These are phyloP conservation scores for Candida pseudoviswanathii DNA, from an alignment of 1,139 yeast genomes.

Conservation along the genomic window DNA sequence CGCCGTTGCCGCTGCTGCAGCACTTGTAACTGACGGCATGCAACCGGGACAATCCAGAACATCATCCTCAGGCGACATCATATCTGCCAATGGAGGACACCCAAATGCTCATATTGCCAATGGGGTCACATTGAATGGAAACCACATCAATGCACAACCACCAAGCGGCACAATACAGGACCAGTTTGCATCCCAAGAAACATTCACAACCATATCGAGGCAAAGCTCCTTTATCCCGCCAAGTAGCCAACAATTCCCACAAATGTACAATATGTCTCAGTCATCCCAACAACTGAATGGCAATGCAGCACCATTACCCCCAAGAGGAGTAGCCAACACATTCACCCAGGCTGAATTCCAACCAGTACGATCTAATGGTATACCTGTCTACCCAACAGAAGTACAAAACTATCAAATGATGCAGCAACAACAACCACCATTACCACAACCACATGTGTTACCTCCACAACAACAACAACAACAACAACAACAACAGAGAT, in stretches of 20 bases:
- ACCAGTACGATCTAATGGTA: slow-evolving; percentile 16
- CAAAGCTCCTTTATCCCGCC: slow-evolving; percentile 14
- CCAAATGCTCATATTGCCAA: background rate
- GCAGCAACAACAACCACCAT: slow-evolving; percentile 20
- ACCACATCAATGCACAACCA: background rate
- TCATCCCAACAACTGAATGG: slow-evolving; percentile 17
- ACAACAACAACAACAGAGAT: slow-evolving; percentile 12
- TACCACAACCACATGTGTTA: slow-evolving; percentile 18
- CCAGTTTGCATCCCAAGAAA: slow-evolving; percentile 20
- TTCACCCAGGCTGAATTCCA: slow-evolving; percentile 33
- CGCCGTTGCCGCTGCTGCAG: slow-evolving; percentile 11
- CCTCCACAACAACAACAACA: slow-evolving; percentile 15
- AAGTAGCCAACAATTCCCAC: slow-evolving; percentile 12
- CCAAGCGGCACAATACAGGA: slow-evolving; percentile 6
- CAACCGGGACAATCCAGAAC: background rate
- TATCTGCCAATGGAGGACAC: slow-evolving; percentile 1
- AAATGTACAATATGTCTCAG: slow-evolving; percentile 12
- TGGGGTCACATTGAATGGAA: background rate
- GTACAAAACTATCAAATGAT: slow-evolving; percentile 32
- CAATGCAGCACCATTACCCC: slow-evolving; percentile 18
- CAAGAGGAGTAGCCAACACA: slow-evolving; percentile 12
- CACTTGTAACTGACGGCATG: background rate
- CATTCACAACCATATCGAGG: slow-evolving; percentile 18
- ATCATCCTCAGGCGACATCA: background rate
- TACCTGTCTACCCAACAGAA: slow-evolving; percentile 21